phyloP scores from a whole-genome alignment of 1,284 basidiomycete species.

The Rhodofomes roseus region DNA sequence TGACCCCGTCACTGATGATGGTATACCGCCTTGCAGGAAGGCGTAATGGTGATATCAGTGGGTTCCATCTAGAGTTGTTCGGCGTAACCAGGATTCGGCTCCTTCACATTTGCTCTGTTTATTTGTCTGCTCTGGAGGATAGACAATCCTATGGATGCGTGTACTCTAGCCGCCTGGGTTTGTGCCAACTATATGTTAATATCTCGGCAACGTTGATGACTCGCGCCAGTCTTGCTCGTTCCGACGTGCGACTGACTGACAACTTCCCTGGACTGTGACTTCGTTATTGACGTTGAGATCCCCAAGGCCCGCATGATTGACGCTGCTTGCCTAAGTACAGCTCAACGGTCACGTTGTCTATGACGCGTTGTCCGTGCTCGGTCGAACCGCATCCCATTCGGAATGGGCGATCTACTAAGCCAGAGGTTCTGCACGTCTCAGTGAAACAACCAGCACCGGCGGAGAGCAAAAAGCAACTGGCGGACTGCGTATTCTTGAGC shows the following conservation, averaged over 20 bases:
- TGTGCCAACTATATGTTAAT: not conserved
- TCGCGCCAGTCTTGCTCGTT: not conserved
- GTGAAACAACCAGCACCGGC: too few relatives aligned
- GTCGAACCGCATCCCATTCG: not conserved
- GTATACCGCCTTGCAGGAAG: conserved; percentile 12
- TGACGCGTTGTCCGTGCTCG: too few relatives aligned
- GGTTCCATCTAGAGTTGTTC: conserved; percentile 1
- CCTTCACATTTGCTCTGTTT: not conserved
- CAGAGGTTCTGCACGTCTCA: too few relatives aligned
- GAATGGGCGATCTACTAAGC: not conserved
- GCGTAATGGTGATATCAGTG: conserved; percentile 13
- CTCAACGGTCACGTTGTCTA: too few relatives aligned
- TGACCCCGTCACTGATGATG: not conserved
- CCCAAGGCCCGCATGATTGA: too few relatives aligned
- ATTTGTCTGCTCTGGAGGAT: not conserved
- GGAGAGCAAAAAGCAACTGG: too few relatives aligned
- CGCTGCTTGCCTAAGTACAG: not conserved
- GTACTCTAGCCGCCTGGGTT: conserved; percentile 2
- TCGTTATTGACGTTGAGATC: too few relatives aligned
- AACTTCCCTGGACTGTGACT: too few relatives aligned
- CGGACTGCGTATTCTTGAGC: too few relatives aligned
- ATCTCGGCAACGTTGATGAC: not conserved
- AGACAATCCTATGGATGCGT: not conserved
- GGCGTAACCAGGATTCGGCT: not conserved
- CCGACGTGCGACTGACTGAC: too few relatives aligned